Evolutionary conservation across 78 protist genomes (phyloP).

Genomic region (Dictyostelium citrinum): DNA sequence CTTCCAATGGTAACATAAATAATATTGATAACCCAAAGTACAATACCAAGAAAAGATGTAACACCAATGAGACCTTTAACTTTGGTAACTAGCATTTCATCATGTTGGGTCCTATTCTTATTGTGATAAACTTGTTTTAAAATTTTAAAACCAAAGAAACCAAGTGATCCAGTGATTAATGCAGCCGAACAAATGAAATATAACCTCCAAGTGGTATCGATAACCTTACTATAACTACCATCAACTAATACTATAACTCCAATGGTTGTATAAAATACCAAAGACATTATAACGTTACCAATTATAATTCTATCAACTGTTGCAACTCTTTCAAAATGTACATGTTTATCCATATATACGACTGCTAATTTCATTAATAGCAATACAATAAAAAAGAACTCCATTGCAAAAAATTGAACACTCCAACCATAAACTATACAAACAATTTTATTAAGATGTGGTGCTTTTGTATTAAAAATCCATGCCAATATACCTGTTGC

Average conservation of each 20-base stretch:
- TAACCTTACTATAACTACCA: not conserved
- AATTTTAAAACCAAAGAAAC: constrained; percentile 16
- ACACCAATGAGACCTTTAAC: constrained; percentile 9
- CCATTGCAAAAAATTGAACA: constrained; percentile 8
- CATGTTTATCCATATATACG: constrained; percentile 15
- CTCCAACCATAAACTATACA: not conserved
- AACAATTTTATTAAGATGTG: not conserved
- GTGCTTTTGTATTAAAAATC: constrained; percentile 1
- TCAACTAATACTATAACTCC: not conserved
- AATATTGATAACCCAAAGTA: constrained; percentile 4
- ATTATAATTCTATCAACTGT: constrained; percentile 11
- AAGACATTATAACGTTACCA: not conserved
- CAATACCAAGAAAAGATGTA: not conserved
- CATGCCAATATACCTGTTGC: constrained; percentile 1
- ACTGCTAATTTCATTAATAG: constrained; percentile 26
- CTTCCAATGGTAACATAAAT: constrained; percentile 14
- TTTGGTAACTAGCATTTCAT: constrained; percentile 10
- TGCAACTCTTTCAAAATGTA: not conserved
- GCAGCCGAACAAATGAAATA: constrained; percentile 7
- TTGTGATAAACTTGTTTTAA: not conserved
- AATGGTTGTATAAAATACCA: not conserved
- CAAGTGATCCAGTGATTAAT: not conserved
- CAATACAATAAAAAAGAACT: constrained; percentile 8
- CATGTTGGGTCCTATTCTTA: not conserved
- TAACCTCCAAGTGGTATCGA: constrained; percentile 20